These are phyloP conservation scores for Triadica sebifera DNA, from an alignment of 345 rosid species.

Conservation along the genomic window DNA sequence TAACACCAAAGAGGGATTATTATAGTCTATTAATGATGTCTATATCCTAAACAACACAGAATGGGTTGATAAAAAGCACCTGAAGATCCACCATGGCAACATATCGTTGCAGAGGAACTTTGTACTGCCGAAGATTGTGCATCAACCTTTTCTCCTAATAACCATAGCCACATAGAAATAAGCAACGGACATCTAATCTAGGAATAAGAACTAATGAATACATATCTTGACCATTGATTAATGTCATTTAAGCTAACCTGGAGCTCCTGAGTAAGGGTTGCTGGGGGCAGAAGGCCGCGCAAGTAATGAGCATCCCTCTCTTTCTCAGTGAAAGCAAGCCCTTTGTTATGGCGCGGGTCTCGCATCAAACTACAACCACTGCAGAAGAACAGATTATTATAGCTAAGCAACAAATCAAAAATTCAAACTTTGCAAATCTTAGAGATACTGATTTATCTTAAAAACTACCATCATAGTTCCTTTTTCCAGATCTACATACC, in stretches of 20 bases:
- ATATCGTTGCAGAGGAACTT: slow-evolving; percentile 84
- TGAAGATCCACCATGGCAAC: slow-evolving; percentile 97
- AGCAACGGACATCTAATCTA: neutral
- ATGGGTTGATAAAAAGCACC: slow-evolving; percentile 31
- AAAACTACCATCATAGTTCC: neutral
- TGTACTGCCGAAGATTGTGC: slow-evolving; percentile 74
- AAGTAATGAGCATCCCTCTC: slow-evolving; percentile 95
- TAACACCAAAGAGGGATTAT: too few relatives aligned
- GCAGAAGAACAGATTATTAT: slow-evolving; percentile 20
- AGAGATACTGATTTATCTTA: neutral
- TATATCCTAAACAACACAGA: too few relatives aligned
- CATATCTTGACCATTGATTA: neutral
- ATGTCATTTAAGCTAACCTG: slow-evolving; percentile 44
- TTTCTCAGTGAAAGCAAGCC: slow-evolving; percentile 72
- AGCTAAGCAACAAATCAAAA: slow-evolving; percentile 2
- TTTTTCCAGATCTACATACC: neutral
- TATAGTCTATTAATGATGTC: too few relatives aligned
- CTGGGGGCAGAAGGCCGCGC: slow-evolving; percentile 92
- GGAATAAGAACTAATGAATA: neutral
- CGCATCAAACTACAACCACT: slow-evolving; percentile 85
- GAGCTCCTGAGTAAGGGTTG: slow-evolving; percentile 62
- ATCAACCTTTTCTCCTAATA: slow-evolving; percentile 67
- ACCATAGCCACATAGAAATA: slow-evolving; percentile 8
- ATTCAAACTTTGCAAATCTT: neutral
- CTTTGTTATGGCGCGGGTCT: slow-evolving; percentile 88